Base-by-base conservation (phyloP, 139 green algal species). In the Tetraselmis striata region DNA sequence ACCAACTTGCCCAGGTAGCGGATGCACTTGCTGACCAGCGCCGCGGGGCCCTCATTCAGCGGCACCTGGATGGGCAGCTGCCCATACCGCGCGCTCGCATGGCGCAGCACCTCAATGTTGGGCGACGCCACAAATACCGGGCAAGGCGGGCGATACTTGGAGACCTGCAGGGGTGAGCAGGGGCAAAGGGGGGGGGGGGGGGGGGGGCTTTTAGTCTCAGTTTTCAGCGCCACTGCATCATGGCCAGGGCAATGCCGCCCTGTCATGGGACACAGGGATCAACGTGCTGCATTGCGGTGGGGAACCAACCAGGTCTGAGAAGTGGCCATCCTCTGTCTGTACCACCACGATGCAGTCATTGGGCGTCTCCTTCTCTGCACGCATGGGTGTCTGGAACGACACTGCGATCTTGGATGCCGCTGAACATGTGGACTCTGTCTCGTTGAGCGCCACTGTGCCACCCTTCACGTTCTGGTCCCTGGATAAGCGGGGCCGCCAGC, bases 131-230 rank as follows among this genome's bases (percentile, higher is more conserved):
- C 89, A 77, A 92, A 80, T 1, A 91, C 89, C 1, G 89, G 89
- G 77, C 86, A 77, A 1, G 75, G 77, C 1, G 91, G 88, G 23
- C 87, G 77, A 84, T 91, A 93, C 85, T 94, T 93, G 29, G 88
- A 89, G 23, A 93, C 85, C 30, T 92, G 78, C 1, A 32, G 59
- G 11, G 89, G 84, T 2, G 83, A 88, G 18, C 86, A n/a, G n/a
- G n/a, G n/a, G n/a, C n/a, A n/a, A n/a, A n/a, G n/a, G n/a, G n/a
- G n/a, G n/a, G n/a, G n/a, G n/a, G n/a, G n/a, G n/a, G n/a, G n/a
- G n/a, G n/a, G n/a, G n/a, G n/a, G n/a, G n/a, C n/a, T n/a, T n/a
- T n/a, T n/a, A n/a, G n/a, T n/a, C n/a, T n/a, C n/a, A n/a, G n/a
- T n/a, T n/a, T n/a, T n/a, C n/a, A n/a, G n/a, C n/a, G n/a, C n/a